Conservation (phyloP, 768 basidiomycete genomes). For the Boletus sp. region DNA sequence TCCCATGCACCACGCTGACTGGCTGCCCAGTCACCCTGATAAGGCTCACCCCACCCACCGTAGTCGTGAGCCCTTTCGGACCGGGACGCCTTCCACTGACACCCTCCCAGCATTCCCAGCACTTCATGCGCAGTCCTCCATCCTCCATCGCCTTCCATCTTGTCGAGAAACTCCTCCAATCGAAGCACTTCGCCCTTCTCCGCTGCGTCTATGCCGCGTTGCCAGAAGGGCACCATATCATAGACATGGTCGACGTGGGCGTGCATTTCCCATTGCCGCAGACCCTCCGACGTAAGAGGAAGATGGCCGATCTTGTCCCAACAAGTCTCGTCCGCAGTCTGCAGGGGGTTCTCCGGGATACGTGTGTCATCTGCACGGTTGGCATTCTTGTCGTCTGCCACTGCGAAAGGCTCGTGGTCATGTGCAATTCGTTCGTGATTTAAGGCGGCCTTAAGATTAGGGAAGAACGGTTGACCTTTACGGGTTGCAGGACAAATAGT, state of each 20-base stretch:
- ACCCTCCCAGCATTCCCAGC: slow-evolving; percentile 28
- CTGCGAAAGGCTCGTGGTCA: slow-evolving; percentile 17
- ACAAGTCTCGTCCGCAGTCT: slow-evolving; percentile 21
- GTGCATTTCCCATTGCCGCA: slow-evolving; percentile 30
- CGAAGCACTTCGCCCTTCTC: slow-evolving; percentile 42
- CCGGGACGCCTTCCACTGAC: slow-evolving; percentile 10
- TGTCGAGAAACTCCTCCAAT: slow-evolving; percentile 47
- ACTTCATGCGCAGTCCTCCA: slow-evolving; percentile 31
- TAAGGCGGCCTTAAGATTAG: slow-evolving; percentile 29
- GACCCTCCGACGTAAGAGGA: slow-evolving; percentile 30
- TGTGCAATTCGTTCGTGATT: slow-evolving; percentile 30
- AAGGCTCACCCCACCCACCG: slow-evolving; percentile 11
- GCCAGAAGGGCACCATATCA: slow-evolving; percentile 57
- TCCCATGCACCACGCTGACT: slow-evolving; percentile 11
- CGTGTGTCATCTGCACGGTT: neutral
- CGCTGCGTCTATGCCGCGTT: slow-evolving; percentile 46
- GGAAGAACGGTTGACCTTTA: slow-evolving; percentile 20
- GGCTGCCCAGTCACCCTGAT: slow-evolving; percentile 7
- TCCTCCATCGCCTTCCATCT: slow-evolving; percentile 36
- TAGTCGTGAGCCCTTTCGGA: slow-evolving; percentile 5
- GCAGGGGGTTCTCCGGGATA: slow-evolving; percentile 6
- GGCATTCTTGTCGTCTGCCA: neutral
- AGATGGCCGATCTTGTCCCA: slow-evolving; percentile 31
- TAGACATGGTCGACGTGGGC: slow-evolving; percentile 45
- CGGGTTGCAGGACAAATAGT: slow-evolving; percentile 29